Conservation (phyloP, 441 rosid species). For the Erodium trifolium region DNA sequence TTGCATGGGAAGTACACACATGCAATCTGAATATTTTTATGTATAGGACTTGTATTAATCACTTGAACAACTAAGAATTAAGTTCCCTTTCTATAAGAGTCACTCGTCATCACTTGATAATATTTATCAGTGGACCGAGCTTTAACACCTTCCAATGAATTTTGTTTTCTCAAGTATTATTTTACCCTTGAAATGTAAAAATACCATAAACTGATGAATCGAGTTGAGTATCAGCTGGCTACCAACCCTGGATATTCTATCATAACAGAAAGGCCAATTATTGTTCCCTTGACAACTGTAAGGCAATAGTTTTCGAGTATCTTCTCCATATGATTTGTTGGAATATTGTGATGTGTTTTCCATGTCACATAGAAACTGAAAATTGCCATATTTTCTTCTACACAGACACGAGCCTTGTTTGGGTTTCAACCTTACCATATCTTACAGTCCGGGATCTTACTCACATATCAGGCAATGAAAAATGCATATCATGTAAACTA, state of each 20-base stretch:
- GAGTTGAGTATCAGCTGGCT: neutral
- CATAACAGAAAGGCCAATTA: conserved; percentile 9
- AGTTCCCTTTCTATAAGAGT: neutral
- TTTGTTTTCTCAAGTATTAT: neutral
- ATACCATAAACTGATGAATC: neutral
- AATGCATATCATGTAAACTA: neutral
- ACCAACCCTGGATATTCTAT: neutral
- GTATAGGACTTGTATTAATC: neutral
- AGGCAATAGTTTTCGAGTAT: conserved; percentile 2
- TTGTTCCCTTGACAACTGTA: conserved; percentile 6
- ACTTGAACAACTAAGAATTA: neutral
- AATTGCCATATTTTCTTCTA: conserved; percentile 1
- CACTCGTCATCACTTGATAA: too few relatives aligned
- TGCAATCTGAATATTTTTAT: neutral
- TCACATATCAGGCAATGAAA: neutral
- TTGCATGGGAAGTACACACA: neutral
- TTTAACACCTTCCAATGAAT: neutral
- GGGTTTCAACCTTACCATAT: neutral
- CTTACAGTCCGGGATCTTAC: neutral
- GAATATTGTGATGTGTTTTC: conserved; percentile 9
- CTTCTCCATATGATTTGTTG: conserved; percentile 11
- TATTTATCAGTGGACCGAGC: too few relatives aligned
- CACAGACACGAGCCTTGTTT: neutral
- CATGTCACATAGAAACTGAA: conserved; percentile 8
- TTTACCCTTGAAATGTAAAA: neutral